These are phyloP conservation scores for Blastocystis sp. DNA, from an alignment of 352 stramenopile genomes.

Conservation along the genomic window DNA sequence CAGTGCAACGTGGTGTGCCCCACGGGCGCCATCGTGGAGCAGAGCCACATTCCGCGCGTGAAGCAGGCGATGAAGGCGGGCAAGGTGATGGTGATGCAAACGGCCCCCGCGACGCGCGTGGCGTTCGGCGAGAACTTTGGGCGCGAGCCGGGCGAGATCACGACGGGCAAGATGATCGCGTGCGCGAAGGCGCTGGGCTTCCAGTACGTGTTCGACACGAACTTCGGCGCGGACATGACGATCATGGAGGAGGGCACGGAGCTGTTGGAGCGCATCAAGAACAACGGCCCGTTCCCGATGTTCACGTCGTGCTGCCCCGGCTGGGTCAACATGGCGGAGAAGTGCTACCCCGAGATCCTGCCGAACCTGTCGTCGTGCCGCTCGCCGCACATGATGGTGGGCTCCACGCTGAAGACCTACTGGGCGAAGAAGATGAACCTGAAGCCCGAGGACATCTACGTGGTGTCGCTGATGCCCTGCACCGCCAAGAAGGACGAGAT, in stretches of 20 bases:
- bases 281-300: slow-evolving; percentile 84
- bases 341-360: slow-evolving; percentile 87
- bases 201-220: slow-evolving; percentile 86
- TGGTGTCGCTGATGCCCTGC: slow-evolving; percentile 94
- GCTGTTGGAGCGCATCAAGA: slow-evolving; percentile 80
- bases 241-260: slow-evolving; percentile 86
- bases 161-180: slow-evolving; percentile 73
- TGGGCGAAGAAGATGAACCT: slow-evolving; percentile 66
- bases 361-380: slow-evolving; percentile 89
- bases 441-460: slow-evolving; percentile 79
- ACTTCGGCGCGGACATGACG: slow-evolving; percentile 83
- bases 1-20: slow-evolving; percentile 73
- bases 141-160: slow-evolving; percentile 71
- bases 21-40: slow-evolving; percentile 73
- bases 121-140: slow-evolving; percentile 74
- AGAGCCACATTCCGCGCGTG: slow-evolving; percentile 72
- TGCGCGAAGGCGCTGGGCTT: slow-evolving; percentile 77
- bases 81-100: slow-evolving; percentile 72
- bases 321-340: slow-evolving; percentile 95
- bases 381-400: slow-evolving; percentile 89
- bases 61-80: slow-evolving; percentile 70
- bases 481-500: slow-evolving; percentile 97
- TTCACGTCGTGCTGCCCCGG: slow-evolving; percentile 91
- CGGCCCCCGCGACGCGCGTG: slow-evolving; percentile 73
- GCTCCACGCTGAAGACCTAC: slow-evolving; percentile 67